A percentile compares a stretch with the other conserved stretches of the same genome.
These are phyloP conservation scores for Boechera divaricarpa DNA, from an alignment of 345 rosid genomes.

Conservation along the genomic window DNA sequence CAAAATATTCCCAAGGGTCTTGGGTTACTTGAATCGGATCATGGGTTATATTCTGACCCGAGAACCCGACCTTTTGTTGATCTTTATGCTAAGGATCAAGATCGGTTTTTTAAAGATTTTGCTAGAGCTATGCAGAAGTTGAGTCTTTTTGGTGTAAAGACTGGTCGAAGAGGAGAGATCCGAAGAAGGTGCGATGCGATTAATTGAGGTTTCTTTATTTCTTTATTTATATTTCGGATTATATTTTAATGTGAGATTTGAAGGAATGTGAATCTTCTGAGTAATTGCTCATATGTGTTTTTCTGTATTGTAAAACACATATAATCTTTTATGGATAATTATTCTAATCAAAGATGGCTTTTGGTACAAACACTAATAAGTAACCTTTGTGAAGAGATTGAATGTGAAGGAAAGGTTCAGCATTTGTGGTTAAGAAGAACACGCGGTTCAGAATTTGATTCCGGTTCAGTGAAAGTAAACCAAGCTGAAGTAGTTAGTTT, in stretches of 20 bases:
- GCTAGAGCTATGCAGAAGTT: conserved; percentile 83
- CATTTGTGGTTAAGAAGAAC: too few relatives aligned
- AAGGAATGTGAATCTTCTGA: conserved; percentile 17
- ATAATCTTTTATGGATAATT: not conserved
- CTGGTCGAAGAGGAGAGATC: conserved; percentile 90
- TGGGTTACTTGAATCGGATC: conserved; percentile 82
- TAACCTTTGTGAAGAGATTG: not conserved
- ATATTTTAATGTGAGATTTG: conserved; percentile 31
- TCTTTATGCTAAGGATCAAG: conserved; percentile 69
- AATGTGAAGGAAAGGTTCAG: too few relatives aligned
- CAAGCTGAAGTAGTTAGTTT: conserved; percentile 1
- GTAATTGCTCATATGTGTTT: conserved; percentile 25
- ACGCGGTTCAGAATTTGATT: not conserved
- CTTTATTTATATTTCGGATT: not conserved
- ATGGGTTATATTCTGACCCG: conserved; percentile 58
- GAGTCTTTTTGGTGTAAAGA: conserved; percentile 68
- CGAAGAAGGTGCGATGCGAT: conserved; percentile 89
- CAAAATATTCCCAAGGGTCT: conserved; percentile 82
- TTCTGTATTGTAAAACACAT: conserved; percentile 35
- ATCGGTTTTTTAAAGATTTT: conserved; percentile 69
- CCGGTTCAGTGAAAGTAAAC: conserved; percentile 7
- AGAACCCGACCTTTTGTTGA: conserved; percentile 72
- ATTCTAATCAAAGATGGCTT: not conserved
- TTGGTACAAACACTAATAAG: not conserved
- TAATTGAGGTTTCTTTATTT: conserved; percentile 49